These are phyloP conservation scores for Orbilia blumenaviensis DNA, from an alignment of 2,329 filamentous ascomycete species.

Conservation along the genomic window DNA sequence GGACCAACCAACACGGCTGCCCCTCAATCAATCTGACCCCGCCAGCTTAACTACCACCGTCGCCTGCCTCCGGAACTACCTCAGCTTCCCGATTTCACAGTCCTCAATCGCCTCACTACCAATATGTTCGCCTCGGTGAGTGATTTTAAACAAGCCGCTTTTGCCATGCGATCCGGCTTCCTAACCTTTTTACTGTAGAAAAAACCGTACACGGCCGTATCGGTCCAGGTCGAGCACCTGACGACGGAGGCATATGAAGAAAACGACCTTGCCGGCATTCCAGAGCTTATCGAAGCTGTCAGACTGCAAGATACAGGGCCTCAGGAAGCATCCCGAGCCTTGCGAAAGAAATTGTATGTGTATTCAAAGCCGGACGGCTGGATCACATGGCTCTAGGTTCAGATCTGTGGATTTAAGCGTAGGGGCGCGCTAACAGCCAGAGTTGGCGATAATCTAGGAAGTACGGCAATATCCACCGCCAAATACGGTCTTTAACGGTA, in stretches of 20 bases:
- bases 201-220: slow-evolving; percentile 92
- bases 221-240: slow-evolving; percentile 87
- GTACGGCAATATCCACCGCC: slow-evolving; percentile 92
- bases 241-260: slow-evolving; percentile 90
- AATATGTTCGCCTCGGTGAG: slow-evolving; percentile 49
- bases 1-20: slow-evolving; percentile 40
- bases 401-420: neutral
- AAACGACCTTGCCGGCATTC: slow-evolving; percentile 89
- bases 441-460: slow-evolving; percentile 67
- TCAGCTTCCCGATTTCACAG: neutral
- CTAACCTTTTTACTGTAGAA: slow-evolving; percentile 59
- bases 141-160: neutral
- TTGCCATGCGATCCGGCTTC: neutral
- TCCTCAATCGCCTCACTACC: slow-evolving; percentile 6
- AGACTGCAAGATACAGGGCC: slow-evolving; percentile 87
- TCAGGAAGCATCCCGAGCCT: slow-evolving; percentile 85
- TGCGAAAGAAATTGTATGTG: slow-evolving; percentile 88
- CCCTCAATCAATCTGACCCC: slow-evolving; percentile 28
- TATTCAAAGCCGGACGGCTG: neutral
- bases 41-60: slow-evolving; percentile 13
- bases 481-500: slow-evolving; percentile 81
- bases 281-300: slow-evolving; percentile 93
- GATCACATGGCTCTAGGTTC: neutral
- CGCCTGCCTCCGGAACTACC: slow-evolving; percentile 8
- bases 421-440: slow-evolving; percentile 3